Percentiles rank a stretch among this genome's conserved stretches.
phyloP scores from a whole-genome alignment of 495 filamentous ascomycete species.

The Patellaria atrata region DNA sequence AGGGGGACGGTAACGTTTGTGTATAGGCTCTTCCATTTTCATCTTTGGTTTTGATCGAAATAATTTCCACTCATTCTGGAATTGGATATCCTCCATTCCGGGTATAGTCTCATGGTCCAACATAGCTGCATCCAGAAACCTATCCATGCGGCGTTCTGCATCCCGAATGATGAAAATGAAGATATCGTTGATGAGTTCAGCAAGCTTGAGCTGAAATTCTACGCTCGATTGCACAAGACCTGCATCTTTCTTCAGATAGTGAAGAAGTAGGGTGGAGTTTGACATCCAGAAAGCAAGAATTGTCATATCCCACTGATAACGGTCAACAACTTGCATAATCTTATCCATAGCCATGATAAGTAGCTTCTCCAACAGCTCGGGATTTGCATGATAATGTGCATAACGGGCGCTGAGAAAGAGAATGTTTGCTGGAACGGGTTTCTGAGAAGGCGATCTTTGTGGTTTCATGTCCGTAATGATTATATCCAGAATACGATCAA shows the following conservation, averaged over 20 bases:
- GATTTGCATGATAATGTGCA: conserved; percentile 88
- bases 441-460: conserved; percentile 86
- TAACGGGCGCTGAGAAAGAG: conserved; percentile 92
- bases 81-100: conserved; percentile 87
- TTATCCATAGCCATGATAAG: conserved; percentile 83
- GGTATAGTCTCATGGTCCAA: conserved; percentile 97
- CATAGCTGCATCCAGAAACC: conserved; percentile 82
- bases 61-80: conserved; percentile 96
- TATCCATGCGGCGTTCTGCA: conserved; percentile 95
- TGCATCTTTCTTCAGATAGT: conserved; percentile 91
- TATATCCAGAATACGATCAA: conserved; percentile 81
- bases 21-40: conserved; percentile 67
- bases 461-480: conserved; percentile 98
- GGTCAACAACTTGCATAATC: conserved; percentile 90
- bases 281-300: conserved; percentile 98
- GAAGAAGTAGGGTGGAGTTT: conserved; percentile 84
- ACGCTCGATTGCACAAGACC: conserved; percentile 70
- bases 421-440: conserved; percentile 93
- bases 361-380: conserved; percentile 65
- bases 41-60: conserved; percentile 81
- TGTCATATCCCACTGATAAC: conserved; percentile 98
- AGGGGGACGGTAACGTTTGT: conserved; percentile 83
- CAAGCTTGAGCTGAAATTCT: conserved; percentile 82
- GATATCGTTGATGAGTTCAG: conserved; percentile 94
- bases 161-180: conserved; percentile 98